Base-by-base conservation (phyloP, 1,139 yeast genomes). In the Taiozyma sp. region DNA sequence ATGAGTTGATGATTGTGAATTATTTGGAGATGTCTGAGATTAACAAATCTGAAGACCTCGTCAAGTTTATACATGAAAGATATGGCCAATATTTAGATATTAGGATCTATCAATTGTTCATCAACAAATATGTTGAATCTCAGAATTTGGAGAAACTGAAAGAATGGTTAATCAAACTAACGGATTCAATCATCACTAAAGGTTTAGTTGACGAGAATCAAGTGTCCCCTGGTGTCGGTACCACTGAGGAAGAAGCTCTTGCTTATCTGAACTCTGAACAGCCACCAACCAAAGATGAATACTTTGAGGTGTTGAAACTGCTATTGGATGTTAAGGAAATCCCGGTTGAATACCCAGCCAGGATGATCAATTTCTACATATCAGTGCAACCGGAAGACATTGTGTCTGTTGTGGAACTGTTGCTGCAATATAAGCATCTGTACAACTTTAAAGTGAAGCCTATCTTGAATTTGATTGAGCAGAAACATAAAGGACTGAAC, bases 1-100 rank as follows among this genome's bases (percentile, higher is more conserved):
- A 64, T 53, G 73, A 69, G 50, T 50, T 69, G 44, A 67, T 72
- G 24, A 53, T 68, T 58, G 64, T 65, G 58, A 58, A 66, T 14
- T 55, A 64, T 28, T 52, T 70, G 39, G 59, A 65, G 11, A 50
- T 61, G 10, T 64, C 64, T n/a, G 60, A 67, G 45, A 47, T 70
- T 16, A 58, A 54, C n/a, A 56, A 57, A 32, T 70, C 70, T 32
- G 63, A 64, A 29, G 56, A 51, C 10, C 42, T 63, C 1, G 55
- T 50, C 7, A 6, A 30, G 1, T 3, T 34, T 3, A 51, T 58
- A 8, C 11, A 29, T 11, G 14, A 39, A 1, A 49, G 43, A 30
- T 59, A 44, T 41, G 50, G 53, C 10, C 47, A 50, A 7, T 53
- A 51, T 30, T 19, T 58, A 22, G 62, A 59, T 46, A 40, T 56